Conservation (phyloP, 768 basidiomycete species). For the Galerina marginata region DNA sequence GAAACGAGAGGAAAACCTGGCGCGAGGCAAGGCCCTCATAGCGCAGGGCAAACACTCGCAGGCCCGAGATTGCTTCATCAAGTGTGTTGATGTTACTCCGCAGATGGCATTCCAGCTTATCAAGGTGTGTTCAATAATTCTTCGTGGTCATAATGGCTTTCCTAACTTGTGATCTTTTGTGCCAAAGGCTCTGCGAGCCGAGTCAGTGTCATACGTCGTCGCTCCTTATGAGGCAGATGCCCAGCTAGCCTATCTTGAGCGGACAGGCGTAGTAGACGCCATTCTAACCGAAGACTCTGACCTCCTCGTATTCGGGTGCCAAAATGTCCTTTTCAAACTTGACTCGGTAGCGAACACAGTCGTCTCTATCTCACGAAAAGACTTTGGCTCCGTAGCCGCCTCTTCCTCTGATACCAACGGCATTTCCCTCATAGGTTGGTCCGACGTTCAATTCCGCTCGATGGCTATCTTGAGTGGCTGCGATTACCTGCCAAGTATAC, state of each 20-base stretch:
- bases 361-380: slow-evolving; percentile 64
- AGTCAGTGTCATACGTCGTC: slow-evolving; percentile 83
- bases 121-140: slow-evolving; percentile 63
- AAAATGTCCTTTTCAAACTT: slow-evolving; percentile 91
- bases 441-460: slow-evolving; percentile 85
- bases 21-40: slow-evolving; percentile 72
- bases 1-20: slow-evolving; percentile 76
- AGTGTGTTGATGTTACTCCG: slow-evolving; percentile 94
- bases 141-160: not conserved
- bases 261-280: slow-evolving; percentile 79
- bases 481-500: slow-evolving; percentile 90
- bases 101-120: slow-evolving; percentile 98
- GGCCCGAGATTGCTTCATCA: slow-evolving; percentile 88
- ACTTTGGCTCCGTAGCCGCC: slow-evolving; percentile 66
- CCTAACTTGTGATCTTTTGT: slow-evolving; percentile 10
- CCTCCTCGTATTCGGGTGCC: slow-evolving; percentile 95
- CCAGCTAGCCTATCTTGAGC: slow-evolving; percentile 92
- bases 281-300: slow-evolving; percentile 99
- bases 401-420: slow-evolving; percentile 53
- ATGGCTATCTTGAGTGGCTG: slow-evolving; percentile 96
- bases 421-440: slow-evolving; percentile 88
- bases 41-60: slow-evolving; percentile 80
- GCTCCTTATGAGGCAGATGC: slow-evolving; percentile 99
- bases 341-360: slow-evolving; percentile 72
- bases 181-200: slow-evolving; percentile 80